phyloP scores from a whole-genome alignment of 345 rosid genomes.

The Hypericum perforatum region DNA sequence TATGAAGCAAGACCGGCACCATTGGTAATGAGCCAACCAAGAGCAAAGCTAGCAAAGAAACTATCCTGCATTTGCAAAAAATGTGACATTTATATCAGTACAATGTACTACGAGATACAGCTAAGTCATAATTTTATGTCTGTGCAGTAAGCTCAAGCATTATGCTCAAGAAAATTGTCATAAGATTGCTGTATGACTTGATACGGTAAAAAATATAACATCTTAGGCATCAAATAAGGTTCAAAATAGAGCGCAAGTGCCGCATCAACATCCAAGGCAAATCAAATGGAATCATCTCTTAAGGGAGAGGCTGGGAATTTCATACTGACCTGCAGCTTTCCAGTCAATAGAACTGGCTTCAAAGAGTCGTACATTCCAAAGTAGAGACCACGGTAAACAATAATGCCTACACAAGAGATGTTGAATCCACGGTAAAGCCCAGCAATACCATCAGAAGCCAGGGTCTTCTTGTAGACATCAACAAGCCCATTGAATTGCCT shows the following conservation, averaged over 20 bases:
- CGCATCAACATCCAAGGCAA: background rate
- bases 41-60: conserved; percentile 27
- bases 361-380: conserved; percentile 27
- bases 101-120: too few relatives aligned
- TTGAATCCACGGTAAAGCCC: conserved; percentile 28
- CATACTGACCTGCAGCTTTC: conserved; percentile 16
- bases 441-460: conserved; percentile 19
- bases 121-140: too few relatives aligned
- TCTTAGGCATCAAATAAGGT: too few relatives aligned
- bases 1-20: conserved; percentile 28
- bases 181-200: too few relatives aligned
- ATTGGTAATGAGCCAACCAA: conserved; percentile 26
- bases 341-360: conserved; percentile 20
- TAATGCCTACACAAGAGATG: conserved; percentile 24
- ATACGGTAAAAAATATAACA: too few relatives aligned
- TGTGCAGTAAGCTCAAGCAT: too few relatives aligned
- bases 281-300: background rate
- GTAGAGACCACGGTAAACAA: conserved; percentile 26
- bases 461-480: conserved; percentile 23
- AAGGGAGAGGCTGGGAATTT: background rate
- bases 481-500: conserved; percentile 23
- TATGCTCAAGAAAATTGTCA: too few relatives aligned
- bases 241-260: background rate
- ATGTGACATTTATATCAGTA: background rate
- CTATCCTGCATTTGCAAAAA: conserved; percentile 18